Evolutionary conservation across 2,329 filamentous ascomycete species (phyloP), one percentile per base, ranked within the genome.

Genomic region (Cladosporium colombiae): DNA sequence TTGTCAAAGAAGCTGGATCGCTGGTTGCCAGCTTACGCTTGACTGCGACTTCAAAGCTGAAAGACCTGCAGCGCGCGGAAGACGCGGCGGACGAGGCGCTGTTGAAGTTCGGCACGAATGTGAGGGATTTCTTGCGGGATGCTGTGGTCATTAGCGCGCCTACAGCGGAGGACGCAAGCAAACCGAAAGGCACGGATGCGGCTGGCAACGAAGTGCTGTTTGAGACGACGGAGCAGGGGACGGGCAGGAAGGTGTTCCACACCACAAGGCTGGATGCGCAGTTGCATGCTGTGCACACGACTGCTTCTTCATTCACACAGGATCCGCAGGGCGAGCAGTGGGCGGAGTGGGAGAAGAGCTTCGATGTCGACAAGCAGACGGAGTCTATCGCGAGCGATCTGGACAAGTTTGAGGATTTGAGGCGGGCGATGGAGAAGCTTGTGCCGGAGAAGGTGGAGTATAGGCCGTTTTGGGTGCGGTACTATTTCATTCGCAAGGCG

Each of bases 1-100:
- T 84, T 40, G 79, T 83, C 65, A 83, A 82, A 65, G 84, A 86
- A 70, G 85, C 84, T 7, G 84, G 86, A 64, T 81, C 88, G 13
- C 89, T 97, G 66, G 87, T 98, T 33, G 87, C 90, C 5, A 87
- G 91, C 53, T 87, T 98, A 76, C 70, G 75, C 23, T 65, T 64
- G 2, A 73, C 72, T 1, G 75, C 73, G 8, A 72, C 74, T 1
- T 70, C 71, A 14, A 87, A 92, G 57, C 82, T 98, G 66, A 95
- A 92, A 74, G 92, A 97, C 67, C 89, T 98, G 23, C 91, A 97
- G 75, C 88, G 88, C 72, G 95, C 94, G 14, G 95, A 99, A 79
- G 94, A 98, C 75, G 94, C 94, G 4, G 95, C 95, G 8, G 95
- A 99, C 77, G 95, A 98, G 78, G 95, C 95, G 0, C 86, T 99